A percentile compares a stretch with the other conserved stretches of the same genome.
Conservation (phyloP, 139 green algal genomes). For the Auxenochlorella pyrenoidosa region DNA sequence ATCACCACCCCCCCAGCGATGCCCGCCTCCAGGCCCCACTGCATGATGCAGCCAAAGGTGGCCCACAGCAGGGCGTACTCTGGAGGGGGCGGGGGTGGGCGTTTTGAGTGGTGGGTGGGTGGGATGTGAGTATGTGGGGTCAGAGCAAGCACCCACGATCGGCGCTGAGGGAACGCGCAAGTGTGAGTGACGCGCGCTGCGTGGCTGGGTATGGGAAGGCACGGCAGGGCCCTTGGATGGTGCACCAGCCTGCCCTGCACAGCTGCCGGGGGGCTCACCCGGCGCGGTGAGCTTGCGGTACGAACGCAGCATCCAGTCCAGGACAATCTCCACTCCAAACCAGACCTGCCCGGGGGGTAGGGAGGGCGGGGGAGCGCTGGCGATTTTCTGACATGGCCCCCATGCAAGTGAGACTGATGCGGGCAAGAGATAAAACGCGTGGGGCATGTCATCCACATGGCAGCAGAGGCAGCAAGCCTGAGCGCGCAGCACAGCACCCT, state of each 20-base stretch:
- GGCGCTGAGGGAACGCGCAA: no score
- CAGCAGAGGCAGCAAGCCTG: background rate
- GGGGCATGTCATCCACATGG: background rate
- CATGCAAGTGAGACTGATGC: no score
- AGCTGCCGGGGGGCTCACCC: background rate
- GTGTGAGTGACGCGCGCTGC: no score
- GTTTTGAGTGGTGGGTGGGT: no score
- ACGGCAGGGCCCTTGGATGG: no score
- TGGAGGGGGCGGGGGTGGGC: background rate
- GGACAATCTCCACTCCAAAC: slow-evolving; percentile 83
- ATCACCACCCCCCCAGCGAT: slow-evolving; percentile 67
- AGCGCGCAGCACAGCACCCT: background rate
- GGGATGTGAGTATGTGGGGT: no score
- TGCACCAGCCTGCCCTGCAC: no score
- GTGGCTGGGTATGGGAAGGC: background rate
- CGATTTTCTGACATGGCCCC: no score
- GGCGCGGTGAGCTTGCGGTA: slow-evolving; percentile 58
- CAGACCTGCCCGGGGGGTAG: slow-evolving; percentile 66
- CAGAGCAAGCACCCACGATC: no score
- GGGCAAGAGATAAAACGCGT: background rate
- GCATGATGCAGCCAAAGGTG: slow-evolving; percentile 78
- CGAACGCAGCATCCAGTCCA: slow-evolving; percentile 68
- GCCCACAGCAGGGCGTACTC: slow-evolving; percentile 83
- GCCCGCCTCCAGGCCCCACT: slow-evolving; percentile 59
- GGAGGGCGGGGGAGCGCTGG: no score